Percentiles rank a stretch among this genome's conserved stretches.
Evolutionary conservation across 1,284 basidiomycete species (phyloP).

Genomic region (Marasmius tenuissimus): DNA sequence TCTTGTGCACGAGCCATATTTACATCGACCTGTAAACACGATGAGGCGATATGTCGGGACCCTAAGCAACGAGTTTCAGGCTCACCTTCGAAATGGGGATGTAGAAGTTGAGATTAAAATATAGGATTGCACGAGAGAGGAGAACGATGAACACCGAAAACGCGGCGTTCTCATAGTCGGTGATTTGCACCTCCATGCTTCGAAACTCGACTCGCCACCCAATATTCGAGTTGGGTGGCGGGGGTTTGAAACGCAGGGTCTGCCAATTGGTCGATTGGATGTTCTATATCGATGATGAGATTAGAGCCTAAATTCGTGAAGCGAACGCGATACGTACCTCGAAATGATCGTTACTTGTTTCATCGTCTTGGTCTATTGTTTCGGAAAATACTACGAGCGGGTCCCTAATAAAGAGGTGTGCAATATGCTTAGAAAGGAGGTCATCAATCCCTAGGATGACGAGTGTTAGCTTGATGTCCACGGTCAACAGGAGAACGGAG

Average conservation of each 20-base stretch:
- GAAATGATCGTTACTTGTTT: slow-evolving; percentile 90
- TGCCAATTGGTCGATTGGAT: slow-evolving; percentile 99
- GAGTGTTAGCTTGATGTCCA: neutral
- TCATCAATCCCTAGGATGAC: slow-evolving; percentile 76
- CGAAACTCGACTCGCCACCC: slow-evolving; percentile 99
- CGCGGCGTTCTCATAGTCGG: slow-evolving; percentile 99
- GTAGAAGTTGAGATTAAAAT: slow-evolving; percentile 93
- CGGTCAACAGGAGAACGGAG: neutral
- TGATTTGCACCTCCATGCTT: slow-evolving; percentile 98
- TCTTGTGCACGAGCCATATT: slow-evolving; percentile 93
- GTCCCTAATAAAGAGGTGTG: slow-evolving; percentile 97
- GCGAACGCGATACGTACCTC: slow-evolving; percentile 56
- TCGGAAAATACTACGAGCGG: slow-evolving; percentile 96
- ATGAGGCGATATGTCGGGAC: neutral
- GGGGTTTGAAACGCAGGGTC: slow-evolving; percentile 98
- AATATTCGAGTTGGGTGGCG: slow-evolving; percentile 87
- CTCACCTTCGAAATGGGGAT: slow-evolving; percentile 93
- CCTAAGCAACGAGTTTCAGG: neutral
- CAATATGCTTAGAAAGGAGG: slow-evolving; percentile 86
- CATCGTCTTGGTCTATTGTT: slow-evolving; percentile 91
- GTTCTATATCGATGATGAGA: slow-evolving; percentile 55
- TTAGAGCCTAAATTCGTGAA: neutral
- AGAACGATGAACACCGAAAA: slow-evolving; percentile 95
- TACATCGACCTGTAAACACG: slow-evolving; percentile 78
- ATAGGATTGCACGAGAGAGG: slow-evolving; percentile 90